phyloP scores from a whole-genome alignment of 805 yeast species.

The Candida tammaniensis region DNA sequence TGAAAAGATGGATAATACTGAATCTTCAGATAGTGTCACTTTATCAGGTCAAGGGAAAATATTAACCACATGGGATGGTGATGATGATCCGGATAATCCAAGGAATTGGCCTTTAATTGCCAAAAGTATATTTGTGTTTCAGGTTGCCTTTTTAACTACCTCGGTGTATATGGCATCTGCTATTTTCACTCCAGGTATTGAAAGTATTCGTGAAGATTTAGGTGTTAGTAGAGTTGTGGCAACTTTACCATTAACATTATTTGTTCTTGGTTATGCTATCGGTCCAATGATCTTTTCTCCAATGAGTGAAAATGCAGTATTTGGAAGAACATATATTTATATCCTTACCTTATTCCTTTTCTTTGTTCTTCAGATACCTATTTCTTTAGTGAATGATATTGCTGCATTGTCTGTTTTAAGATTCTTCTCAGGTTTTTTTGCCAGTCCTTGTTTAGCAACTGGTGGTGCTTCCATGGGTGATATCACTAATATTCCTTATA shows the following conservation, averaged over 20 bases:
- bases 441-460: constrained; percentile 56
- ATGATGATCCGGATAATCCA: constrained; percentile 55
- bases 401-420: constrained; percentile 52
- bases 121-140: constrained; percentile 37
- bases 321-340: constrained; percentile 55
- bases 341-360: constrained; percentile 48
- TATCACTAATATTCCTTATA: constrained; percentile 37
- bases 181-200: constrained; percentile 52
- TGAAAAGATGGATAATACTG: neutral
- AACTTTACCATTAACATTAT: constrained; percentile 51
- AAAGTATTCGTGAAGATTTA: constrained; percentile 44
- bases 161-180: constrained; percentile 56
- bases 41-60: constrained; percentile 1
- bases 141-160: constrained; percentile 8
- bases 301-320: constrained; percentile 51
- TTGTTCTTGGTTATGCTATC: constrained; percentile 59
- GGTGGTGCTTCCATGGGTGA: constrained; percentile 61
- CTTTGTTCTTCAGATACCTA: constrained; percentile 53
- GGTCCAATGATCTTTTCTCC: constrained; percentile 65
- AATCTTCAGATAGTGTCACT: neutral
- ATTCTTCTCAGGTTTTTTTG: constrained; percentile 52
- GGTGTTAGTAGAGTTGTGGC: constrained; percentile 43
- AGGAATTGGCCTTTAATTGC: constrained; percentile 49
- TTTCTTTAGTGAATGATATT: constrained; percentile 49
- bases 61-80: constrained; percentile 7